Percentiles rank a stretch among this genome's conserved stretches.
phyloP scores from a whole-genome alignment of 2,329 filamentous ascomycete genomes.

The Hypoxylon sp. region DNA sequence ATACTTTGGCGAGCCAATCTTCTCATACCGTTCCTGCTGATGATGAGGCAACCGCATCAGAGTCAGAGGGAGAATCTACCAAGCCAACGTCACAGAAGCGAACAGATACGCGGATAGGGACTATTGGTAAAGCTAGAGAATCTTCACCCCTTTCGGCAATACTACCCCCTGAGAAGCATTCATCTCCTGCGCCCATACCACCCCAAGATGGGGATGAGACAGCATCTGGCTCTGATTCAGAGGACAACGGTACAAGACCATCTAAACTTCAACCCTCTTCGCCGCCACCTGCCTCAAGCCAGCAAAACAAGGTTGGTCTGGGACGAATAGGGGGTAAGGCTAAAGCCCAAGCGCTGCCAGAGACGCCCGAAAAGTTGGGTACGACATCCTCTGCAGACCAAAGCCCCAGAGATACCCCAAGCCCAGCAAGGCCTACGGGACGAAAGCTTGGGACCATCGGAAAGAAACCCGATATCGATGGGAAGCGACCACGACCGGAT shows the following conservation, averaged over 20 bases:
- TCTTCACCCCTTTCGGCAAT: too few species aligned
- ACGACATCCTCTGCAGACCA: constrained; percentile 3
- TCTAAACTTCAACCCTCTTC: constrained; percentile 8
- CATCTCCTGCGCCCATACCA: constrained; percentile 33
- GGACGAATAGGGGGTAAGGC: constrained; percentile 42
- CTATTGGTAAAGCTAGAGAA: constrained; percentile 41
- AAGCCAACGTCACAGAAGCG: constrained; percentile 24
- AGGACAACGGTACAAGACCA: constrained; percentile 18
- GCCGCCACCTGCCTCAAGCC: constrained; percentile 10
- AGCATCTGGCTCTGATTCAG: constrained; percentile 38
- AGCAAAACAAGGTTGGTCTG: constrained; percentile 30
- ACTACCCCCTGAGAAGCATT: constrained; percentile 37
- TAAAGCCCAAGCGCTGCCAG: constrained; percentile 22
- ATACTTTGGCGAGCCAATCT: constrained; percentile 35
- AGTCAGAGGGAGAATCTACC: constrained; percentile 41
- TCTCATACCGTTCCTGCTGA: constrained; percentile 37
- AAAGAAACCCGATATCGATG: constrained; percentile 25
- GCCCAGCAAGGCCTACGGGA: constrained; percentile 26
- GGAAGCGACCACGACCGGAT: constrained; percentile 31
- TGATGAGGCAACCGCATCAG: constrained; percentile 45
- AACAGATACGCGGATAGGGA: constrained; percentile 29
- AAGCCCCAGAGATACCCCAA: constrained; percentile 11
- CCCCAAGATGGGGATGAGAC: constrained; percentile 38
- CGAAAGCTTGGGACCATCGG: constrained; percentile 43
- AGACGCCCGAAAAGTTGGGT: constrained; percentile 12